Conservation (phyloP, 31 red algal genomes). For the Asparagopsis taxiformis region DNA sequence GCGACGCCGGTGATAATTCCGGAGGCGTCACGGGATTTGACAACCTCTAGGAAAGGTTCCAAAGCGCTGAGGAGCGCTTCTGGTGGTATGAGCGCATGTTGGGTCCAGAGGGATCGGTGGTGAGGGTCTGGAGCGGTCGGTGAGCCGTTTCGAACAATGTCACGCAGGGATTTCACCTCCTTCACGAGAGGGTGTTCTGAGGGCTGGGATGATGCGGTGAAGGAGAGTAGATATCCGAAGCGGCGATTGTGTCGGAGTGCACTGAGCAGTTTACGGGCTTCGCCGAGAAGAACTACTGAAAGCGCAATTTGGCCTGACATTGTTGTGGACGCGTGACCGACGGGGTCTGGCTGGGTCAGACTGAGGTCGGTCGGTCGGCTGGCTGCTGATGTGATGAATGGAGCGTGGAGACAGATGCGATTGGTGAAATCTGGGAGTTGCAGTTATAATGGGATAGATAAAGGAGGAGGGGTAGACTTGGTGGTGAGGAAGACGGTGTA, state of each 20-base stretch:
- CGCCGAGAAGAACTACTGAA: slow-evolving; percentile 57
- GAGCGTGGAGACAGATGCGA: no score
- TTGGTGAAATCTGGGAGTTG: no score
- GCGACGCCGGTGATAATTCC: slow-evolving; percentile 68
- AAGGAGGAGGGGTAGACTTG: background rate
- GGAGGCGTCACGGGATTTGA: slow-evolving; percentile 51
- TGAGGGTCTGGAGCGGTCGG: background rate
- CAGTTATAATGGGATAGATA: background rate
- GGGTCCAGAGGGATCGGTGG: background rate
- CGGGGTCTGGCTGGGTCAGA: background rate
- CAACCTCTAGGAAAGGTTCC: slow-evolving; percentile 70
- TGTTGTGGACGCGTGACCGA: background rate
- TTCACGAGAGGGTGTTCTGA: slow-evolving; percentile 76
- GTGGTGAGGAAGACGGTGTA: background rate
- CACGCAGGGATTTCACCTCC: slow-evolving; percentile 66
- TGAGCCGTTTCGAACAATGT: slow-evolving; percentile 32
- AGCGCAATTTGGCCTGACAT: slow-evolving; percentile 16
- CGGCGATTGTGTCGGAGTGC: slow-evolving; percentile 68
- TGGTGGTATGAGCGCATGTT: slow-evolving; percentile 17
- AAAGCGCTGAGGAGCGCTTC: slow-evolving; percentile 50
- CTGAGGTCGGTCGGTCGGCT: background rate
- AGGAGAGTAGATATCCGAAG: slow-evolving; percentile 71
- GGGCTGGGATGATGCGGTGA: slow-evolving; percentile 51
- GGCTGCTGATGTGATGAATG: no score
- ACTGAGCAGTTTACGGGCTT: slow-evolving; percentile 67